phyloP scores from a whole-genome alignment of 495 filamentous ascomycete genomes.

The Xylaria scruposa region DNA sequence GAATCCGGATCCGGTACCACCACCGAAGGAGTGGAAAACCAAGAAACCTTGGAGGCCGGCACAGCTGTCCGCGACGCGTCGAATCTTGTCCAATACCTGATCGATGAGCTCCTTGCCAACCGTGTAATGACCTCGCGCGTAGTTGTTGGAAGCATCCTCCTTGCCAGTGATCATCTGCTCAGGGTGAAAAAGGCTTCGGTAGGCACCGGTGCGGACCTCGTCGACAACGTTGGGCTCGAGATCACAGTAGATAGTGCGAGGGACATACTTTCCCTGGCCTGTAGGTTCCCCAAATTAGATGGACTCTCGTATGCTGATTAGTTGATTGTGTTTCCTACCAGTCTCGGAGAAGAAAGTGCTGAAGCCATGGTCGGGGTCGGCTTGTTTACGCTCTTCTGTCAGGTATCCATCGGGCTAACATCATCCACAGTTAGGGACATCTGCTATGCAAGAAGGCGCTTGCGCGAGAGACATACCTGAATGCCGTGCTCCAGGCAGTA shows the following conservation, averaged over 20 bases:
- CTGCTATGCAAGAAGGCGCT: not conserved
- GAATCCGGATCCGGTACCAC: slow-evolving; percentile 97
- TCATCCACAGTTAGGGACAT: slow-evolving; percentile 48
- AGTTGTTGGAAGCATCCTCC: slow-evolving; percentile 99
- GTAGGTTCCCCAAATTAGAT: slow-evolving; percentile 30
- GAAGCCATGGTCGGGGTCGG: slow-evolving; percentile 95
- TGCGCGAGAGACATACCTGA: slow-evolving; percentile 69
- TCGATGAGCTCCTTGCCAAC: slow-evolving; percentile 99
- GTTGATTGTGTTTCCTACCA: slow-evolving; percentile 65
- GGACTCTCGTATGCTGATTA: slow-evolving; percentile 20
- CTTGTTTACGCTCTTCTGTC: slow-evolving; percentile 94
- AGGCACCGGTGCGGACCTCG: slow-evolving; percentile 97
- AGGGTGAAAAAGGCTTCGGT: slow-evolving; percentile 95
- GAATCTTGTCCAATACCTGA: slow-evolving; percentile 94
- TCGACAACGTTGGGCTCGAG: slow-evolving; percentile 99
- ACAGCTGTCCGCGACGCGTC: slow-evolving; percentile 95
- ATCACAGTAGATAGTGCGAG: slow-evolving; percentile 99
- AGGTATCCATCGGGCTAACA: slow-evolving; percentile 94
- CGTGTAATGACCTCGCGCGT: slow-evolving; percentile 98
- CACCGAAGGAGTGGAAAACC: slow-evolving; percentile 99
- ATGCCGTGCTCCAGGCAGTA: slow-evolving; percentile 99
- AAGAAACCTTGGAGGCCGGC: slow-evolving; percentile 97
- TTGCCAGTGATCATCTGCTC: slow-evolving; percentile 99
- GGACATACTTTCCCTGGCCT: slow-evolving; percentile 99
- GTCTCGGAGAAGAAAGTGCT: slow-evolving; percentile 99